Conservation (phyloP, 2,329 filamentous ascomycete species). For the Curvularia sp. region DNA sequence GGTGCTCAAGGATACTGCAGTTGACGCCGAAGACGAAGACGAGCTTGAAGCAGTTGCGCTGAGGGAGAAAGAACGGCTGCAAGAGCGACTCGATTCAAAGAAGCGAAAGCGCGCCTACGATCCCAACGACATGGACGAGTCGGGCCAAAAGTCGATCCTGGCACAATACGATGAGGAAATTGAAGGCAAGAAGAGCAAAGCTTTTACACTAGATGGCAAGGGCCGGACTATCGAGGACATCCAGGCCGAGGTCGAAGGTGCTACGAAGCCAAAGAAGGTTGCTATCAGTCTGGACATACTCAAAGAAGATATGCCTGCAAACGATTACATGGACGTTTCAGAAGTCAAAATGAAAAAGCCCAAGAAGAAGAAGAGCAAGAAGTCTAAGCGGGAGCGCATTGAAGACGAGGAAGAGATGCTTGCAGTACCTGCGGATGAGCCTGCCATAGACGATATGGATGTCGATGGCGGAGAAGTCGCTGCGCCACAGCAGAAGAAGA, state of each 20-base stretch:
- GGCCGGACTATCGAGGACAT: conserved; percentile 71
- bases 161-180: conserved; percentile 97
- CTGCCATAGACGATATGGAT: conserved; percentile 68
- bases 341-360: conserved; percentile 85
- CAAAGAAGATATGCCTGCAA: conserved; percentile 70
- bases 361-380: conserved; percentile 45
- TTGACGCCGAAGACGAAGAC: conserved; percentile 83
- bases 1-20: conserved; percentile 90
- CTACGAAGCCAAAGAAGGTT: conserved; percentile 67
- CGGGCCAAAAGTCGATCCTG: conserved; percentile 72
- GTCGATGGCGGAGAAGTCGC: conserved; percentile 63
- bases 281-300: conserved; percentile 78
- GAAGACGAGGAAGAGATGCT: conserved; percentile 68
- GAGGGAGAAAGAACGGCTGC: conserved; percentile 73
- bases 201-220: conserved; percentile 83
- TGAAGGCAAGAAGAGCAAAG: conserved; percentile 84
- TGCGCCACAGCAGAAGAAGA: conserved; percentile 61
- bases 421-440: conserved; percentile 46
- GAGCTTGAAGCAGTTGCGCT: conserved; percentile 82
- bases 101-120: conserved; percentile 92
- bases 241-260: conserved; percentile 62
- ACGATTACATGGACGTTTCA: conserved; percentile 87
- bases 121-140: conserved; percentile 73
- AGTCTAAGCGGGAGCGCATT: conserved; percentile 42
- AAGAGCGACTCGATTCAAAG: conserved; percentile 82